Evolutionary conservation across 768 basidiomycete species (phyloP), one percentile per base, ranked within the genome.

Genomic region (Chalciporus pseudorubinellus): DNA sequence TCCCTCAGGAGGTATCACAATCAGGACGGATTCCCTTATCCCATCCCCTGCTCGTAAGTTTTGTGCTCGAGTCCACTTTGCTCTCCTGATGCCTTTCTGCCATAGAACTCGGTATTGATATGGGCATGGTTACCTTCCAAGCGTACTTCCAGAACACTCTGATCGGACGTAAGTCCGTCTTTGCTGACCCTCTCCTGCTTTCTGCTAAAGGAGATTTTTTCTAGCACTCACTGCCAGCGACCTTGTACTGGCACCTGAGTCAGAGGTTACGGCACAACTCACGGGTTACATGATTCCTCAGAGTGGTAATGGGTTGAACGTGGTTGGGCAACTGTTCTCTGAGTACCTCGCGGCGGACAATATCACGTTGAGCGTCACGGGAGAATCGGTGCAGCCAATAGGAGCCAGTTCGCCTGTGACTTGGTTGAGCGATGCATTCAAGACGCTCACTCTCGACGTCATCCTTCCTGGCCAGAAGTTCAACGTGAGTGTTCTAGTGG

Each of bases 401-500:
- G 83, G 82, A 20, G 70, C 81, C 2, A 70, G 67, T 50, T 68
- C 67, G 19, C 70, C 79, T 0, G 82, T 88, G 13, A 64, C 67
- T 3, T 88, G 86, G 87, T 65, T 89, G 36, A 84, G 77, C 41
- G 73, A 77, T n/a, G 86, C 87, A 6, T 88, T 89, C 72, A 75
- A 83, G 68, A 81, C 83, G 6, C 68, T 89, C 28, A 75, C 78
- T 7, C 74, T 89, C 9, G 56, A 77, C 7, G 85, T 89, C 24
- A 76, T 70, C 24, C 72, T 89, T 12, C 82, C 84, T 13, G 87
- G 86, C 10, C 71, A 84, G 63, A 76, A 75, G 50, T 81, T 78
- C 55, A 63, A 75, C 40, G 81, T 78, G 49, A 60, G 74, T 58
- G 14, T 28, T 28, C 4, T 24, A 26, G 10, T 19, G 29, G 38